Evolutionary conservation across 495 filamentous ascomycete species (phyloP), one percentile per base, ranked within the genome.

Genomic region (Xylaria bambusicola): DNA sequence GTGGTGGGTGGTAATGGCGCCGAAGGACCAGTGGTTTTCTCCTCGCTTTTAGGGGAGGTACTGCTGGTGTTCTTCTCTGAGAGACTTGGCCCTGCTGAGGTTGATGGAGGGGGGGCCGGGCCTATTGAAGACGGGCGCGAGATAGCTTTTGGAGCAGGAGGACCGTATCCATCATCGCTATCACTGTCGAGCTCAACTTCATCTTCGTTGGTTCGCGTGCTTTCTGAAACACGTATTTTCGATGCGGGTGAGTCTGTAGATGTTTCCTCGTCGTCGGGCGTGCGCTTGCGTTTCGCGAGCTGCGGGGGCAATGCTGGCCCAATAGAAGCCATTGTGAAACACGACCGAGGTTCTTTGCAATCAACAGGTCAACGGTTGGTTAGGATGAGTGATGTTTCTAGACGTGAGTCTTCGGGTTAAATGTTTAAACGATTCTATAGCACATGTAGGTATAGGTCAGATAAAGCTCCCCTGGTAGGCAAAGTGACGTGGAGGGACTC

Each of bases 291-390:
- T 63, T 82, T 84, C 48, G 73, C 63, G 0, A 82, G 74, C 41
- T 82, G 78, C 7, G 80, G 75, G 3, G 81, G 80, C 18, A 84
- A 64, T 60, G 78, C 70, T 23, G 81, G 81, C 10, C 81, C 80
- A 24, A 82, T 75, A 2, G 78, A 76, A 8, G 76, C 53, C 80
- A 82, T 84, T 33, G 31, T 69, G 51, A 15, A 12, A 26, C 29
- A 23, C 7, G 17, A 2, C n/a, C 33, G 31, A 45, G 48, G n/a
- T n/a, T n/a, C n/a, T n/a, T n/a, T n/a, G n/a, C n/a, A n/a, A n/a
- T n/a, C n/a, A 10, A 33, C 29, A 33, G 29, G 29, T 33, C 10
- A 10, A 33, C 29, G 10, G 29, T 33, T 33, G 29, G 10, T 10
- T 5, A 33, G 5, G 29, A 33, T 33, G 10, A 33, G 5, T 5